A percentile compares a stretch with the other conserved stretches of the same genome.
Evolutionary conservation across 345 rosid species (phyloP).

Genomic region (Hibiscus syriacus): DNA sequence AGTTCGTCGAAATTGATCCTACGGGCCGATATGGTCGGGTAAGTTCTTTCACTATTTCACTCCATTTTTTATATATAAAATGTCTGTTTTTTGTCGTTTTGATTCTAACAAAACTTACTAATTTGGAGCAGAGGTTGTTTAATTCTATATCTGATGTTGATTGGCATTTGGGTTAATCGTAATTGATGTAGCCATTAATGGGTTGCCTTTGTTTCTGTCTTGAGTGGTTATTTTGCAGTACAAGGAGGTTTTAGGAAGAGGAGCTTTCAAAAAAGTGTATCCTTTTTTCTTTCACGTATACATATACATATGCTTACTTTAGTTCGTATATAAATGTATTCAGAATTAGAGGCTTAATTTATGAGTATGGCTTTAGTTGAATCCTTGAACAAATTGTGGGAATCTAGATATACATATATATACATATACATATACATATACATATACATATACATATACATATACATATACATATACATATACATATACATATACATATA

Average conservation of each 20-base stretch:
- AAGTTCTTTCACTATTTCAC: conserved; percentile 15
- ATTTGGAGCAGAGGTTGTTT: neutral
- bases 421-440: too few relatives aligned
- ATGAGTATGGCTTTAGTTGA: conserved; percentile 1
- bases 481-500: conserved; percentile 45
- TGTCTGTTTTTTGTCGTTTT: neutral
- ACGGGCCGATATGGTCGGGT: conserved; percentile 90
- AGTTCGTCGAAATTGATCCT: conserved; percentile 78
- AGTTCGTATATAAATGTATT: conserved; percentile 3
- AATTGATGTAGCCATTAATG: neutral
- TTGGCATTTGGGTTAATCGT: neutral
- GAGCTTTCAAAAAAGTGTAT: conserved; percentile 99
- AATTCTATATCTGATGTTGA: neutral
- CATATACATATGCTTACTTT: neutral
- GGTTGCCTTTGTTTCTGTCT: neutral
- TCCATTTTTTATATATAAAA: neutral
- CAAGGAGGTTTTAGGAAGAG: conserved; percentile 86
- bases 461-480: conserved; percentile 31
- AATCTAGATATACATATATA: conserved; percentile 70
- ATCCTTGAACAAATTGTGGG: conserved; percentile 39
- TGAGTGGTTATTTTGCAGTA: conserved; percentile 43
- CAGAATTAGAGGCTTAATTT: neutral
- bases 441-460: conserved; percentile 23
- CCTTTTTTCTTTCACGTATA: conserved; percentile 18
- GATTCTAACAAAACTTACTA: neutral